Percentiles rank a stretch among this genome's conserved stretches.
Evolutionary conservation across 2,329 filamentous ascomycete genomes (phyloP).

Genomic region (Verticillium isaacii): DNA sequence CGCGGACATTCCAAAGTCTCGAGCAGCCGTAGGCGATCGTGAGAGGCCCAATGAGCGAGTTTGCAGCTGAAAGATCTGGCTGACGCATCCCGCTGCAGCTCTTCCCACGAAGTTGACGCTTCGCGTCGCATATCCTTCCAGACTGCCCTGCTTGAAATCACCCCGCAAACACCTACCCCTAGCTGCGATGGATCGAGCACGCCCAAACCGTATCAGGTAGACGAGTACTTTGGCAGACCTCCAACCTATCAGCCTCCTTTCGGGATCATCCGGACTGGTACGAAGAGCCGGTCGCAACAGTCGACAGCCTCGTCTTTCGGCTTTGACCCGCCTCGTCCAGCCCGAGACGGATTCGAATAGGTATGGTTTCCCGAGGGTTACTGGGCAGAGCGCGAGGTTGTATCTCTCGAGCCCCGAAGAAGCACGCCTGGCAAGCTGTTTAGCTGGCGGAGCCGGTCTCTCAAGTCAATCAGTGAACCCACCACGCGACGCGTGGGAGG

Average conservation of each 20-base stretch:
- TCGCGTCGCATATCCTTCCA: conserved; percentile 7
- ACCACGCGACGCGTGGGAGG: conserved; percentile 10
- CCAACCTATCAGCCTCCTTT: neutral
- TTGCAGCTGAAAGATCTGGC: neutral
- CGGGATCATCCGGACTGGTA: neutral
- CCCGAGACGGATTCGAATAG: conserved; percentile 53
- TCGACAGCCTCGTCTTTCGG: conserved; percentile 1
- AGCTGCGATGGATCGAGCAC: conserved; percentile 12
- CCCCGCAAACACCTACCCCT: conserved; percentile 2
- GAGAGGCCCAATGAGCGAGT: neutral
- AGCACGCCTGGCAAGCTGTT: conserved; percentile 29
- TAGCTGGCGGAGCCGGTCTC: conserved; percentile 35
- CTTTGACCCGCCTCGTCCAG: conserved; percentile 50
- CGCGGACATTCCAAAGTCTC: neutral
- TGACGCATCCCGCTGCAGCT: neutral
- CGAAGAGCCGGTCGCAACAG: neutral
- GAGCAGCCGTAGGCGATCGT: neutral
- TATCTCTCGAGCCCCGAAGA: conserved; percentile 19
- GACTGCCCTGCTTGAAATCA: conserved; percentile 8
- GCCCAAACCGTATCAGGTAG: conserved; percentile 3
- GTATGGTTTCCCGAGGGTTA: conserved; percentile 60
- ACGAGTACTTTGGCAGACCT: conserved; percentile 8
- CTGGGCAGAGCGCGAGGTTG: conserved; percentile 52
- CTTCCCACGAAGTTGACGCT: neutral
- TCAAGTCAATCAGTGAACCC: conserved; percentile 28